Base-by-base conservation (phyloP, 208 protist genomes). In the Vickermania spadyakhi region DNA sequence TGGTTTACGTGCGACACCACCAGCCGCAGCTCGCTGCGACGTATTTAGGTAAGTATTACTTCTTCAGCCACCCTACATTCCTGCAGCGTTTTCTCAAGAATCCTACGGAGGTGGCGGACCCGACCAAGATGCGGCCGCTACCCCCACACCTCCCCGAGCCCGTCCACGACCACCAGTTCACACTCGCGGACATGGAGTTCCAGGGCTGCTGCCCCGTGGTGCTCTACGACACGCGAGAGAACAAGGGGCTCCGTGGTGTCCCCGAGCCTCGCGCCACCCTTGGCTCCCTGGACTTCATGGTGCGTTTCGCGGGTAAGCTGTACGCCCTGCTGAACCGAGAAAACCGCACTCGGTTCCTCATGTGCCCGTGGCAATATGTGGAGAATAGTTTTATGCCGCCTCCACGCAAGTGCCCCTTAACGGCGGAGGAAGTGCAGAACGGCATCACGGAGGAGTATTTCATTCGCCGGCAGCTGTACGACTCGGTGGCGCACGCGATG, bases 141-240 rank as follows among this genome's bases (percentile, higher is more conserved):
- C 84, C 89, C 50, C 58, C 58, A 25, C 36, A 61, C 14, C 42
- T 91, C 22, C 84, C 84, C 5, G 50, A 60, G 3, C 52, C 67
- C 14, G 58, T 82, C 13, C 52, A 23, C 5, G 36, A 13, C 7
- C 49, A 29, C 22, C 2, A 28, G 7, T 2, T 53, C 45, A 28
- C 28, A 4, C 3, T 27, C 58, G 26, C 14, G 42, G 21, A 42
- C 13, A 59, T 93, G 31, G 89, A 82, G 58, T 65, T 90, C 11
- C 60, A 76, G 52, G 91, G 87, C 25, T 96, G 86, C 77, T 96
- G 91, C 59, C 91, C 91, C 1, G 91, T 96, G 5, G 58, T 86
- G n/a, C 71, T 96, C 30, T 94, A 90, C 72, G 84, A 93, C 66
- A 95, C 91, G 5, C 85, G 91, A 1, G 72, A 91, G 45, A 63